These are phyloP conservation scores for Ogataea thermomethanolica DNA, from an alignment of 805 yeast species.

Conservation along the genomic window DNA sequence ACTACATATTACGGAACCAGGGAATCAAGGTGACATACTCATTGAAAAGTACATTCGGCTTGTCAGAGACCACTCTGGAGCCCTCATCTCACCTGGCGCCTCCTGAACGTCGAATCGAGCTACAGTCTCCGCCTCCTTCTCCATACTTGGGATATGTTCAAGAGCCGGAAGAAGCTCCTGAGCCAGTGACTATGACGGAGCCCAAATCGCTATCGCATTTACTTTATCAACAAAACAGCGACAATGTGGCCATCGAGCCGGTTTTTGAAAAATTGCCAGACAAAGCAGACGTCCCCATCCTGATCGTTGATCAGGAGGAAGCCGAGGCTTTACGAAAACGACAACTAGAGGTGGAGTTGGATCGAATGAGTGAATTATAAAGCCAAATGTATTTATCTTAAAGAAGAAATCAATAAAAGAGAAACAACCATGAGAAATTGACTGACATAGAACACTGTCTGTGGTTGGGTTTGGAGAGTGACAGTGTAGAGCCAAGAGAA, in stretches of 20 bases:
- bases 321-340: constrained; percentile 23
- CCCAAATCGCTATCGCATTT: constrained; percentile 31
- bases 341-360: constrained; percentile 7
- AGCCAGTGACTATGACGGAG: constrained; percentile 28
- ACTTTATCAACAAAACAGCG: constrained; percentile 26
- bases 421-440: constrained; percentile 3
- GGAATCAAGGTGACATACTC: constrained; percentile 24
- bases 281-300: constrained; percentile 23
- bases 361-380: not conserved
- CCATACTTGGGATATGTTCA: constrained; percentile 33
- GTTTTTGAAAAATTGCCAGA: constrained; percentile 14
- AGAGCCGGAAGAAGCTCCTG: constrained; percentile 34
- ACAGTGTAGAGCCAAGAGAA: constrained; percentile 46
- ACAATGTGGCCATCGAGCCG: constrained; percentile 16
- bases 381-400: constrained; percentile 3
- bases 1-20: constrained; percentile 14
- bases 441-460: constrained; percentile 33
- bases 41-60: constrained; percentile 16
- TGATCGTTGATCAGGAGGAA: constrained; percentile 29
- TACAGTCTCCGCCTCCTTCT: constrained; percentile 36
- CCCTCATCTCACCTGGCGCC: constrained; percentile 14
- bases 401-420: not conserved
- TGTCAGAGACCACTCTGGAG: not conserved
- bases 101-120: constrained; percentile 29
- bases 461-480: constrained; percentile 39